These are phyloP conservation scores for Mortierella hygrophila DNA, from an alignment of 192 early-diverging fungal genomes.

Conservation along the genomic window DNA sequence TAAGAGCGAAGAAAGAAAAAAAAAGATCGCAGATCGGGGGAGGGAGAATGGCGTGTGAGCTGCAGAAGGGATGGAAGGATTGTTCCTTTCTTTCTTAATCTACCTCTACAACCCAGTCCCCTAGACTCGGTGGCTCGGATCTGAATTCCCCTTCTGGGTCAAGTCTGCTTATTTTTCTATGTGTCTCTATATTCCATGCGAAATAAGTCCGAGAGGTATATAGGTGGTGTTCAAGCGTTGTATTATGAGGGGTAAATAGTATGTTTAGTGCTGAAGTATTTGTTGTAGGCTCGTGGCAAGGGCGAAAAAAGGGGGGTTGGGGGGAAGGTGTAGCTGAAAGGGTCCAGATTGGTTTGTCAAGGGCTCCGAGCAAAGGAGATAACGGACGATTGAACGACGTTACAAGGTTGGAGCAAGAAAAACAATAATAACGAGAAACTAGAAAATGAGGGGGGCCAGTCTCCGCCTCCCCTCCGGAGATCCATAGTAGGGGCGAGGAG, in stretches of 20 bases:
- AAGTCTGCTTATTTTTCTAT: not conserved
- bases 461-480: not conserved
- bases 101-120: not conserved
- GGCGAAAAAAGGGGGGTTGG: not conserved
- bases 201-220: not conserved
- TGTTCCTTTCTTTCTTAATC: not conserved
- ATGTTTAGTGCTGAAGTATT: too few relatives aligned
- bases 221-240: not conserved
- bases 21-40: conserved; percentile 4
- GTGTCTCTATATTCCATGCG: not conserved
- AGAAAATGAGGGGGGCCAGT: not conserved
- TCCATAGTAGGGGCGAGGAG: not conserved
- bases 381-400: not conserved
- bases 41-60: not conserved
- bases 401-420: not conserved
- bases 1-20: not conserved
- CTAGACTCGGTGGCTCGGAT: not conserved
- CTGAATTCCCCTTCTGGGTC: conserved; percentile 2
- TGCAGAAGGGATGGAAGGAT: not conserved
- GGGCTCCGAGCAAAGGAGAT: not conserved
- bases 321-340: not conserved
- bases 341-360: not conserved
- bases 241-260: too few relatives aligned
- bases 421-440: not conserved
- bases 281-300: not conserved